Evolutionary conservation across 2,329 filamentous ascomycete species (phyloP).

Genomic region (Fusarium sp.): DNA sequence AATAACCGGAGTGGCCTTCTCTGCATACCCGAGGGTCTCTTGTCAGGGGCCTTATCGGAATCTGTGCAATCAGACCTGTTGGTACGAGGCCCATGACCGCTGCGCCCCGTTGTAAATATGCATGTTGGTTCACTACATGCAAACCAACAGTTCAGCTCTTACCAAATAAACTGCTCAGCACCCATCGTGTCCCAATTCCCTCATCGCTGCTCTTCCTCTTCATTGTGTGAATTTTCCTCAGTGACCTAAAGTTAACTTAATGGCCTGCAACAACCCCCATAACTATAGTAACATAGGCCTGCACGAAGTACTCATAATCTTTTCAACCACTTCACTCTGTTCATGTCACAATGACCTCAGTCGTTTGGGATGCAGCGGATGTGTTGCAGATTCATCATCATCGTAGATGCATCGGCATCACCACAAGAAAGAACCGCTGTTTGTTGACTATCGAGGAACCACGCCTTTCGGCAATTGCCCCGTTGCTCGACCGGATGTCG

Average conservation of each 20-base stretch:
- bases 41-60: neutral
- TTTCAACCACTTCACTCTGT: too few species aligned
- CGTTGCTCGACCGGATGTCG: constrained; percentile 2
- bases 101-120: neutral
- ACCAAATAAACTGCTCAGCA: neutral
- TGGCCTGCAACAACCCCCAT: neutral
- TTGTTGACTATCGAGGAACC: neutral
- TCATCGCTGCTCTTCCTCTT: neutral
- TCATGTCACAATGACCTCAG: neutral
- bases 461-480: neutral
- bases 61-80: neutral
- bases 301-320: neutral
- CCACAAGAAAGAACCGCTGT: neutral
- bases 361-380: constrained; percentile 5
- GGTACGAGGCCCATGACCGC: neutral
- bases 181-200: too few species aligned
- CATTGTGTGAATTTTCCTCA: neutral
- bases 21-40: neutral
- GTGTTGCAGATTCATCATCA: neutral
- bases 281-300: neutral
- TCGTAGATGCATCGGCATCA: neutral
- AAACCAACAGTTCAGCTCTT: neutral
- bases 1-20: neutral
- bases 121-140: neutral
- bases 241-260: neutral